Base-by-base conservation (phyloP, 2,329 filamentous ascomycete species). In the Fusarium sp. region DNA sequence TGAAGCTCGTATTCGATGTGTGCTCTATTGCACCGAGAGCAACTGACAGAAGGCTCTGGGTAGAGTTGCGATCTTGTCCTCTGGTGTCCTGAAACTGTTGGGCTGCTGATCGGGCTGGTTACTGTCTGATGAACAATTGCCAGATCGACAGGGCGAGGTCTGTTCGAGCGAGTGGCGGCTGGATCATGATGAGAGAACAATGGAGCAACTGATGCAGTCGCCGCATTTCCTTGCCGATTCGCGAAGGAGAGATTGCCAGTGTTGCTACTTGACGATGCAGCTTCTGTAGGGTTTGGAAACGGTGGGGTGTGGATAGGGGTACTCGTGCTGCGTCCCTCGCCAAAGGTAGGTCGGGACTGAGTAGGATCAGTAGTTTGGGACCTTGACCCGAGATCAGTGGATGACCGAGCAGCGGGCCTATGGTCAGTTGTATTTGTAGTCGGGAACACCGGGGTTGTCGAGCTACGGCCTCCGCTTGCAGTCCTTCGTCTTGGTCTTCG, bases 1-100 rank as follows among this genome's bases (percentile, higher is more conserved):
- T 98, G 93, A 4, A 97, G 82, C 11, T 93, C 89, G 73, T 97
- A 94, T 77, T 97, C 91, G 40, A 98, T 94, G 65, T 94, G 87
- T 8, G 84, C 75, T 68, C 87, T 91, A 22, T 84, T 82, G 78
- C 95, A 98, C 12, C 88, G 84, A 40, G 89, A 87, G 78, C 95
- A 98, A 11, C 84, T 85, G 53, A 97, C 88, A 2, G 88, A 89
- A 1, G 94, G 93, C 75, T 97, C 93, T 2, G 83, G 79, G 68
- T 87, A 93, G 3, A 88, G 80, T 73, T 87, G 82, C 67, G 85
- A 79, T 76, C 83, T 77, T 73, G 78, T 74, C 49, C 81, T 80
- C 40, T 82, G 81, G 46, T 84, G 81, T 20, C 78, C 73, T 41
- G 77, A 60, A 53, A 81, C 65, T 34, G 72, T 74, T 15, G 79